Evolutionary conservation across 1,284 basidiomycete genomes (phyloP), one percentile per base, ranked within the genome.

Genomic region (Fomitopsis palustris): DNA sequence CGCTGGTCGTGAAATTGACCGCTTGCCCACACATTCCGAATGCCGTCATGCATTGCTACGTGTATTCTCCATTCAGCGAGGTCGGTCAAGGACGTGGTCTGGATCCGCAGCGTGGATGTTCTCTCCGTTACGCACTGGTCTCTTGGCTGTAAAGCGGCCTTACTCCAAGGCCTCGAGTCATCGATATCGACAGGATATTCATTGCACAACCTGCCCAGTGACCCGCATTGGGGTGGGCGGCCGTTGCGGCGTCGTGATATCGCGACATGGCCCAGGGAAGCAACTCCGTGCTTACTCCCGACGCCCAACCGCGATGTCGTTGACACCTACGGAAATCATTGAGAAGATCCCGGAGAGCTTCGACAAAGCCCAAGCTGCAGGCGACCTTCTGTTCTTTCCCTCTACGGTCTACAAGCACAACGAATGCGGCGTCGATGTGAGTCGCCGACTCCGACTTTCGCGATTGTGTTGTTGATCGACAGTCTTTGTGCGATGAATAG

Each of bases 381-480:
- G 88, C 1, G 88, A 92, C 70, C 74, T 93, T 31, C 75, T 89
- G 42, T 90, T 90, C 77, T 95, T 89, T 69, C 85, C 87, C 21
- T 93, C 91, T 1, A 83, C 83, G 3, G 72, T 86, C 27, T 77
- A 81, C 62, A 79, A 77, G 41, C 82, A 90, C 65, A 67, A 72
- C 16, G 90, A 93, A 57, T 69, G 77, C 38, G 85, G 80, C 25
- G 72, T 89, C 54, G 81, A 91, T 74, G 92, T 91, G 64, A 62
- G 76, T 72, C n/a, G 37, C 43, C n/a, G 14, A 17, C 12, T 19
- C 29, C 17, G 14, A 21, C 16, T n/a, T 53, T 21, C n/a, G 19
- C 37, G 12, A 16, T 47, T 2, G 33, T 7, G 23, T 35, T 27
- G 23, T 33, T 39, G 16, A 35, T 35, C n/a, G 12, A 21, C 19